phyloP scores from a whole-genome alignment of 345 rosid genomes.

The Camelina hispida region DNA sequence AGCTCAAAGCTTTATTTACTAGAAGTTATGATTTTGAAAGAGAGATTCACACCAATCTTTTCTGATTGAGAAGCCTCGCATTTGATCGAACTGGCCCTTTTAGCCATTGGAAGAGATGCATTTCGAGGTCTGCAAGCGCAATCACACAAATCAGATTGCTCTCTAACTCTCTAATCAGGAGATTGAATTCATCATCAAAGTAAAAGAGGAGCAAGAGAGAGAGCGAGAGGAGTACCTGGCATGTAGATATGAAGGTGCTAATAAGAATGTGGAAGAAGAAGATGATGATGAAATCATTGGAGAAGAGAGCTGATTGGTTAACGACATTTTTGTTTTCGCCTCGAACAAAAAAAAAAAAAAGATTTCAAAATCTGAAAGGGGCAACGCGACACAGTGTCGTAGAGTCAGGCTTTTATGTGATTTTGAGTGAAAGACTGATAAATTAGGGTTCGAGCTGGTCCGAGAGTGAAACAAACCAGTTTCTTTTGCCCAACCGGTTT shows the following conservation, averaged over 20 bases:
- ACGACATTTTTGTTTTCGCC: slow-evolving; percentile 32
- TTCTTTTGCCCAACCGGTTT: no score
- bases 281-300: slow-evolving; percentile 40
- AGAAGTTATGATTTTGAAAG: background rate
- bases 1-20: background rate
- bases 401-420: background rate
- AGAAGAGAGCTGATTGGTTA: slow-evolving; percentile 26
- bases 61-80: slow-evolving; percentile 34
- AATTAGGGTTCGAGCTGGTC: background rate
- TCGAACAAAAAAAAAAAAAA: background rate
- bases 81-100: slow-evolving; percentile 35
- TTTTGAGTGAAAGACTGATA: background rate
- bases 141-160: background rate
- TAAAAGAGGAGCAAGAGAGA: background rate
- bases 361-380: slow-evolving; percentile 15
- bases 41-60: slow-evolving; percentile 22
- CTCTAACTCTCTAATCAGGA: no score
- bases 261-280: slow-evolving; percentile 37
- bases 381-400: background rate
- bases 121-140: slow-evolving; percentile 24
- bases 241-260: slow-evolving; percentile 30
- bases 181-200: no score
- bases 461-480: no score
- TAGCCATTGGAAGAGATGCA: slow-evolving; percentile 23
- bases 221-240: background rate